Conservation (phyloP, 2,329 filamentous ascomycete genomes). For the Zalaria obscura region DNA sequence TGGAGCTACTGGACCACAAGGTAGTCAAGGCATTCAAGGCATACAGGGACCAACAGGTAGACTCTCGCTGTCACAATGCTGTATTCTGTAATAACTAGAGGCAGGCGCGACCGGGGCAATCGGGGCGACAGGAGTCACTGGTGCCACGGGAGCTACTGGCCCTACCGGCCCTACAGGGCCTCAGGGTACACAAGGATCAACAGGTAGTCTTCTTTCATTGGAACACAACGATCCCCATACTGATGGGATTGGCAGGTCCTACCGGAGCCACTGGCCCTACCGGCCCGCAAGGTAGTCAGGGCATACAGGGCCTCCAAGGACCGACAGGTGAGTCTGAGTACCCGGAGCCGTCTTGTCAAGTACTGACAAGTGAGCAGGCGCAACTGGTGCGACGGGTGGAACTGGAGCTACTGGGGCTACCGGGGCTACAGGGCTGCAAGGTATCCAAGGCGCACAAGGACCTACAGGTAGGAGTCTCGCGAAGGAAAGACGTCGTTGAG, state of each 20-base stretch:
- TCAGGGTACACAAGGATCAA: constrained; percentile 1
- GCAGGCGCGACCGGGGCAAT: neutral
- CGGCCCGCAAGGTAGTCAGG: too few relatives aligned
- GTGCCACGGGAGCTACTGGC: constrained; percentile 3
- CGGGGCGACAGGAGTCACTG: constrained; percentile 6
- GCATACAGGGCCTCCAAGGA: too few relatives aligned
- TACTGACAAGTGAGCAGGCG: neutral
- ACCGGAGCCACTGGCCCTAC: neutral
- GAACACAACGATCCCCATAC: too few relatives aligned
- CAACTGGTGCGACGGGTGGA: constrained; percentile 3
- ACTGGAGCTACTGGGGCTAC: constrained; percentile 5
- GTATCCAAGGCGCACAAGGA: constrained; percentile 1
- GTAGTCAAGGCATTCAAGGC: too few relatives aligned
- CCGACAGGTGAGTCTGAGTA: too few relatives aligned
- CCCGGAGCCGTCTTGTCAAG: too few relatives aligned
- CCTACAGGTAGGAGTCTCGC: neutral
- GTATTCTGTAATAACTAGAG: too few relatives aligned
- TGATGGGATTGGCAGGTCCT: too few relatives aligned
- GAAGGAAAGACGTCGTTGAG: too few relatives aligned
- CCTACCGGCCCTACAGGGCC: constrained; percentile 6
- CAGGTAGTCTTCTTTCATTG: neutral
- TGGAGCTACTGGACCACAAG: too few relatives aligned
- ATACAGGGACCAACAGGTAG: too few relatives aligned
- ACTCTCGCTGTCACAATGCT: too few relatives aligned
- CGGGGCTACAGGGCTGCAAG: constrained; percentile 7